Percentiles rank a stretch among this genome's conserved stretches.
These are phyloP conservation scores for Lepraria neglecta DNA, from an alignment of 495 filamentous ascomycete species.

Conservation along the genomic window DNA sequence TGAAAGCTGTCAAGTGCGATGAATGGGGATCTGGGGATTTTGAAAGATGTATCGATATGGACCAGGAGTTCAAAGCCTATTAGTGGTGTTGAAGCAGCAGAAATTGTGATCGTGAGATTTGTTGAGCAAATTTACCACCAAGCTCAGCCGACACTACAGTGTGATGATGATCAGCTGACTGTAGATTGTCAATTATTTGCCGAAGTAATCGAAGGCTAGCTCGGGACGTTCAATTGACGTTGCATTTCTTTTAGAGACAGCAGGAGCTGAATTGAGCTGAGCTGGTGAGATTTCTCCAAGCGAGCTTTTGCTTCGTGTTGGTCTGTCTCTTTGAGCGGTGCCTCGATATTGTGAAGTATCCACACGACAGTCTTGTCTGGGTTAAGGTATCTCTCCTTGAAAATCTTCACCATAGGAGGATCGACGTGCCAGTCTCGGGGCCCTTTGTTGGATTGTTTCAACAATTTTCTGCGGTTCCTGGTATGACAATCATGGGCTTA, in stretches of 20 bases:
- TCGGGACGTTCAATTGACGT: neutral
- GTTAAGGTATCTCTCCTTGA: conserved; percentile 7
- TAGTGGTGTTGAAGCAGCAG: too few relatives aligned
- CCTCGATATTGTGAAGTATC: neutral
- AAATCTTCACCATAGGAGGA: conserved; percentile 3
- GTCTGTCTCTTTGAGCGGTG: neutral
- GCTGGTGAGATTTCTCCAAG: neutral
- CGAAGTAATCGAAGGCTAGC: conserved; percentile 6
- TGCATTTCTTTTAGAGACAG: neutral
- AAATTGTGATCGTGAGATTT: too few relatives aligned
- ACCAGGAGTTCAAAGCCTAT: too few relatives aligned
- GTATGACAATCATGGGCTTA: conserved; percentile 1
- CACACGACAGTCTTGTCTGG: neutral
- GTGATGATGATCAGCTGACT: too few relatives aligned
- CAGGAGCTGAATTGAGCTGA: conserved; percentile 3
- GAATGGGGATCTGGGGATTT: too few relatives aligned
- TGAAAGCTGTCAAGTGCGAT: too few relatives aligned
- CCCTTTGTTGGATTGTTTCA: conserved; percentile 3
- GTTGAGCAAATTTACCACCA: too few relatives aligned
- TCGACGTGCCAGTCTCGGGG: conserved; percentile 8
- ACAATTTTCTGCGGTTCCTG: neutral
- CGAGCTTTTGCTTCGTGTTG: neutral
- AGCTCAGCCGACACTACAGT: too few relatives aligned
- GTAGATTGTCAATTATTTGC: neutral
- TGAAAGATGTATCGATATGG: too few relatives aligned